Evolutionary conservation across 2,329 filamentous ascomycete species (phyloP), one percentile per base, ranked within the genome.

Genomic region (Trichoderma brevicompactum): DNA sequence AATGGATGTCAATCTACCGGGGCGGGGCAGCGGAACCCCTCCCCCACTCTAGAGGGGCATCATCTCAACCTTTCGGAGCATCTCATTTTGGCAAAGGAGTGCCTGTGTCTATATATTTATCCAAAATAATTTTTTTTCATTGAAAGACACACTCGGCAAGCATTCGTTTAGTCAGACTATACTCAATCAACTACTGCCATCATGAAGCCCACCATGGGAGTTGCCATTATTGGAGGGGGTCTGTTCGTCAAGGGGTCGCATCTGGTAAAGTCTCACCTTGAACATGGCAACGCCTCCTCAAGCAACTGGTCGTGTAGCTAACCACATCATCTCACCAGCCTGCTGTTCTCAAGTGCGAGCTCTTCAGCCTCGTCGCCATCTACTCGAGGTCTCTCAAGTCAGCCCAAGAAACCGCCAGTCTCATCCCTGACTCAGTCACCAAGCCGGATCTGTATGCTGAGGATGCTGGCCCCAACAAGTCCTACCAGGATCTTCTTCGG

Each of bases 371-470:
- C 69, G 89, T 87, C 76, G 87, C 87, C 23, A 80, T 90, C 69
- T 92, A 88, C 77, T 90, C 87, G 3, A 85, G 88, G 60, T 86
- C 85, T 10, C 80, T 85, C 58, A 76, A 79, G 17, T 87, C 87
- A 0, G 87, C 87, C n/a, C 72, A 83, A 68, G 74, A 73, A 13
- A 76, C 82, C 3, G 77, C 78, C 15, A 73, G 76, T 2, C 77
- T 81, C 19, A 75, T 79, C 19, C 73, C 73, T 69, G 71, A 74
- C 36, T 46, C 71, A 66, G 63, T 64, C 64, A 58, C 70, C 3
- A 48, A 65, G 6, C 74, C 79, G 1, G 83, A 85, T 32, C 73
- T 88, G 63, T 90, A 90, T 79, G 85, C 83, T 66, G 82, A 85
- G 66, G 84, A 85, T 71, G 79, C 81, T 10, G 77, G 78, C 5